Evolutionary conservation across 108 stramenopile genomes (phyloP).

Genomic region (Cyclostephanos tholiformis): DNA sequence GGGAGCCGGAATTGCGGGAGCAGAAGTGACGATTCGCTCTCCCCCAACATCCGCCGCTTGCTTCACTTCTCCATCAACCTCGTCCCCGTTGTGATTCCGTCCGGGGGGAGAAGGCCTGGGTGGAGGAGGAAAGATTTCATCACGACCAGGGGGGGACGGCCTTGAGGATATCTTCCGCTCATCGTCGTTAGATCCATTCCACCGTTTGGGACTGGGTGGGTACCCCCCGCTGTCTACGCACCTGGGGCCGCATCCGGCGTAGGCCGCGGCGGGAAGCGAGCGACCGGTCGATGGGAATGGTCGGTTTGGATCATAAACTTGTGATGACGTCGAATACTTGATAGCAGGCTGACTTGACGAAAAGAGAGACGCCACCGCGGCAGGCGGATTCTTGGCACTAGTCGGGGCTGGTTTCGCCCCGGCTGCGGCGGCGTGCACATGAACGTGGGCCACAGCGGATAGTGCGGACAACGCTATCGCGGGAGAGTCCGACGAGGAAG

Average conservation of each 20-base stretch:
- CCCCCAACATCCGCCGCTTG: background rate
- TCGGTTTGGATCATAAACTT: conserved; percentile 23
- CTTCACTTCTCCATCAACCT: background rate
- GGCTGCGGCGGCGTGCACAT: background rate
- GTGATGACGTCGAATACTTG: background rate
- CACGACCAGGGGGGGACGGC: background rate
- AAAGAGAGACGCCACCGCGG: conserved; percentile 20
- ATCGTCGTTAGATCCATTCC: background rate
- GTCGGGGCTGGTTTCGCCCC: background rate
- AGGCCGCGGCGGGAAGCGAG: conserved; percentile 34
- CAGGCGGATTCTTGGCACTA: conserved; percentile 5
- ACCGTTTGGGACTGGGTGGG: background rate
- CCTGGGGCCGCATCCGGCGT: conserved; percentile 41
- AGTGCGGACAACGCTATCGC: background rate
- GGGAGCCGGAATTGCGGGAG: background rate
- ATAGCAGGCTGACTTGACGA: background rate
- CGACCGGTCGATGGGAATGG: conserved; percentile 27
- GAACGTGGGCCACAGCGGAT: background rate
- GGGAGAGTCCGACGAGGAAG: conserved; percentile 7
- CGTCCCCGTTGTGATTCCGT: background rate
- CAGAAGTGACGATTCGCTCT: background rate
- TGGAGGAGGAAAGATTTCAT: background rate
- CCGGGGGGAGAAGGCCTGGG: conserved; percentile 1
- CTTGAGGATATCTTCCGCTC: conserved; percentile 4
- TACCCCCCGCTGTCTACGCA: conserved; percentile 1